Conservation (phyloP, 257 asterid species). For the Schizonepeta tenuifolia region DNA sequence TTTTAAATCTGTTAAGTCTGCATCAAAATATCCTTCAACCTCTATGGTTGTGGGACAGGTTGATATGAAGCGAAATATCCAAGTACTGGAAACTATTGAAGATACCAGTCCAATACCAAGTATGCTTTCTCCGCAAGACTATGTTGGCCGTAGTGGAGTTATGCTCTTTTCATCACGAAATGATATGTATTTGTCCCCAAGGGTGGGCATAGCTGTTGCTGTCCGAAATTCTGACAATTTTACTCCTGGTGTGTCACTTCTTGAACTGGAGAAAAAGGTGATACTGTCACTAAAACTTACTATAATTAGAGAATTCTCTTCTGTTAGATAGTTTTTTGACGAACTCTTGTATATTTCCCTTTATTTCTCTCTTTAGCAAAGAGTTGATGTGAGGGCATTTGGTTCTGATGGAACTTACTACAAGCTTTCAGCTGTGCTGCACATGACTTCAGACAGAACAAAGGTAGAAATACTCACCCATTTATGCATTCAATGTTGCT, state of each 20-base stretch:
- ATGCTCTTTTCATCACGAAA: constrained; percentile 89
- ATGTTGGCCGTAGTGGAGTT: constrained; percentile 92
- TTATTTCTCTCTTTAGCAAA: constrained; percentile 66
- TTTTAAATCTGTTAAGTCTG: constrained; percentile 76
- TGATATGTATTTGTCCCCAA: constrained; percentile 85
- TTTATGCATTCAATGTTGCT: constrained; percentile 10
- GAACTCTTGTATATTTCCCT: constrained; percentile 8
- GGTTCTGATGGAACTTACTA: constrained; percentile 76
- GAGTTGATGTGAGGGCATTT: constrained; percentile 83
- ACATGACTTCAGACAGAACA: constrained; percentile 99
- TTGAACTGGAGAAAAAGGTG: constrained; percentile 99
- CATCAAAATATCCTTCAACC: constrained; percentile 62
- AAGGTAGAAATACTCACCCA: constrained; percentile 59
- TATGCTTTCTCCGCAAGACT: constrained; percentile 99
- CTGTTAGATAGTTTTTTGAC: background rate
- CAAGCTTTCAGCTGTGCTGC: constrained; percentile 90
- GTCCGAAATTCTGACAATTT: constrained; percentile 75
- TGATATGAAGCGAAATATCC: constrained; percentile 65
- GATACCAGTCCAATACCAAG: constrained; percentile 91
- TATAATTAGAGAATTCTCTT: constrained; percentile 27
- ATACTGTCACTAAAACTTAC: constrained; percentile 26
- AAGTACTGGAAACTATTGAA: constrained; percentile 87
- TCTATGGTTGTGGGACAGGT: constrained; percentile 55
- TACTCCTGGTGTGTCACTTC: constrained; percentile 88
- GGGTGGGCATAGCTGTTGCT: constrained; percentile 97